A percentile compares a stretch with the other conserved stretches of the same genome.
Evolutionary conservation across 306 rosid species (phyloP).

Genomic region (Inga laurina): DNA sequence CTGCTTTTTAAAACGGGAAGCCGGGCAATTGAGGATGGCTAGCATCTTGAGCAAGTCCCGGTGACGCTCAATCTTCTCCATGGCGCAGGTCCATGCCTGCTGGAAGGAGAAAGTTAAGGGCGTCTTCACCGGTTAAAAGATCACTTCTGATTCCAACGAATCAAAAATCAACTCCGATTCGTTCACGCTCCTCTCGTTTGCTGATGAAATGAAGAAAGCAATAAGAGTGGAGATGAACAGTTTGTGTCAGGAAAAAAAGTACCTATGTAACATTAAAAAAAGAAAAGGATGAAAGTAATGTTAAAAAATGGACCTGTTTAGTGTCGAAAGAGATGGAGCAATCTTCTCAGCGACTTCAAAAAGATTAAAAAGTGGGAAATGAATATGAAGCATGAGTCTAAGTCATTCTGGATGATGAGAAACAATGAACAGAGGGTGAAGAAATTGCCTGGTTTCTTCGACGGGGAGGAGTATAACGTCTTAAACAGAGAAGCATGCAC

Average conservation of each 20-base stretch:
- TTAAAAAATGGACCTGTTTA: too few species aligned
- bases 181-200: constrained; percentile 72
- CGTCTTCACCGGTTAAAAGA: constrained; percentile 65
- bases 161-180: constrained; percentile 45
- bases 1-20: too few species aligned
- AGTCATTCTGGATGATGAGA: constrained; percentile 53
- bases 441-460: constrained; percentile 48
- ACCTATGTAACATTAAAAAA: too few species aligned
- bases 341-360: constrained; percentile 43
- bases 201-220: constrained; percentile 76
- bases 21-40: constrained; percentile 33
- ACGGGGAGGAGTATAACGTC: constrained; percentile 39
- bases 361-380: constrained; percentile 30
- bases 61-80: constrained; percentile 62
- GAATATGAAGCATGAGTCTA: constrained; percentile 23
- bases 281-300: too few species aligned
- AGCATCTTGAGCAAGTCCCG: constrained; percentile 43
- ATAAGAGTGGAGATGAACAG: constrained; percentile 42
- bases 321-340: constrained; percentile 48
- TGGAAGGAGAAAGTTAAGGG: constrained; percentile 81
- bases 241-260: too few species aligned
- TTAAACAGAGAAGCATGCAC: constrained; percentile 43
- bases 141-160: constrained; percentile 25
- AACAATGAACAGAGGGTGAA: constrained; percentile 41
- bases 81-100: constrained; percentile 57